These are phyloP conservation scores for Apophysomyces trapeziformis DNA, from an alignment of 371 early-diverging fungal species.

Conservation along the genomic window DNA sequence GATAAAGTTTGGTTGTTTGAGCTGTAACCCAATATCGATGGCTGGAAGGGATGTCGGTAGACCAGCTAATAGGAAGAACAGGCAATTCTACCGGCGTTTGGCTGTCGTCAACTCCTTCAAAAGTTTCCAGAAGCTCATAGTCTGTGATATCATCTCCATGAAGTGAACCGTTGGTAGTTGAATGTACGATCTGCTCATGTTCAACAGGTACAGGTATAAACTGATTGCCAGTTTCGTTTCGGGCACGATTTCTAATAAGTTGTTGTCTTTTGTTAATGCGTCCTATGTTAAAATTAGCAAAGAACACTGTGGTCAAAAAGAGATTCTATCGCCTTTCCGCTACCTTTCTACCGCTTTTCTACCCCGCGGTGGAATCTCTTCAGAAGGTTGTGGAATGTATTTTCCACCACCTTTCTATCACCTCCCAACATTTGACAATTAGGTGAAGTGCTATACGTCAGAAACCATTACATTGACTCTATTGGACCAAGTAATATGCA, in stretches of 20 bases:
- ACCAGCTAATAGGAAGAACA: background rate
- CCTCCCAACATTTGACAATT: no score
- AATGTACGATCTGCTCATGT: background rate
- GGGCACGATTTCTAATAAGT: background rate
- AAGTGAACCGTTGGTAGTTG: background rate
- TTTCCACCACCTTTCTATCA: no score
- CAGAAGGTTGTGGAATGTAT: no score
- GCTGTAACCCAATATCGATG: background rate
- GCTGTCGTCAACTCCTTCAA: background rate
- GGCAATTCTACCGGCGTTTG: background rate
- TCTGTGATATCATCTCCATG: background rate
- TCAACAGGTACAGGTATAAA: background rate
- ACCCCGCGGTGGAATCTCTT: no score
- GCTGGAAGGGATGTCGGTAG: background rate
- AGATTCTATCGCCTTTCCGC: no score
- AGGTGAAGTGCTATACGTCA: no score
- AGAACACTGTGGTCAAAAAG: background rate
- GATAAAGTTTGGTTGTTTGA: background rate
- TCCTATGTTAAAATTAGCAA: background rate
- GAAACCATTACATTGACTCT: no score
- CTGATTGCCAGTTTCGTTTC: background rate
- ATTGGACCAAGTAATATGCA: no score
- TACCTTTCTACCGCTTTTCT: no score
- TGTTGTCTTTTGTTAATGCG: background rate
- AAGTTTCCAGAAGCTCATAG: background rate